A percentile compares a stretch with the other conserved stretches of the same genome.
Conservation (phyloP, 2,329 filamentous ascomycete genomes). For the Magnaporthiopsis poae region DNA sequence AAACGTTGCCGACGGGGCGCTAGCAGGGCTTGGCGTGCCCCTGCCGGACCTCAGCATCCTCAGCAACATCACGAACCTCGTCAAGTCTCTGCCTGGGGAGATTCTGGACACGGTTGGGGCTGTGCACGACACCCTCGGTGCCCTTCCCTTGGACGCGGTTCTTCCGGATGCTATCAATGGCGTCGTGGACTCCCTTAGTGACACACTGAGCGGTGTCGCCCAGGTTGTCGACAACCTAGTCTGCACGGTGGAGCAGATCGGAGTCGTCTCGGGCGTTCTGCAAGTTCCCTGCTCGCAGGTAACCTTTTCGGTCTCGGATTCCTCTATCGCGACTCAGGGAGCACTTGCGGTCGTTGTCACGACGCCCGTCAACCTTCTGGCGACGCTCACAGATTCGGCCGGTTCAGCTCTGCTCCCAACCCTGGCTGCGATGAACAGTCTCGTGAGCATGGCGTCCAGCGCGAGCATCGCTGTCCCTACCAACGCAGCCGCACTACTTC, state of each 20-base stretch:
- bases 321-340: constrained; percentile 1
- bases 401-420: constrained; percentile 4
- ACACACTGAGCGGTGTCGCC: constrained; percentile 2
- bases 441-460: background rate
- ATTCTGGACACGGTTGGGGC: constrained; percentile 1
- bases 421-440: background rate
- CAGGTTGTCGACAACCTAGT: constrained; percentile 7
- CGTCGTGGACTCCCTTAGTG: background rate
- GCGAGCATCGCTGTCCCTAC: background rate
- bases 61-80: background rate
- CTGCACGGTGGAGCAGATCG: constrained; percentile 6
- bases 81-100: background rate
- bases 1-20: background rate
- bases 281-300: constrained; percentile 5
- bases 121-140: background rate
- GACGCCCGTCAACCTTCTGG: background rate
- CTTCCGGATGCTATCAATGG: constrained; percentile 4
- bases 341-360: constrained; percentile 5
- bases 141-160: background rate
- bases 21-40: background rate
- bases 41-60: constrained; percentile 3
- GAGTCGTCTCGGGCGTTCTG: constrained; percentile 2
- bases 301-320: background rate
- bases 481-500: background rate
- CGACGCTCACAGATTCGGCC: constrained; percentile 5